These are phyloP conservation scores for Apiospora saccharicola DNA, from an alignment of 2,329 filamentous ascomycete species.

Conservation along the genomic window DNA sequence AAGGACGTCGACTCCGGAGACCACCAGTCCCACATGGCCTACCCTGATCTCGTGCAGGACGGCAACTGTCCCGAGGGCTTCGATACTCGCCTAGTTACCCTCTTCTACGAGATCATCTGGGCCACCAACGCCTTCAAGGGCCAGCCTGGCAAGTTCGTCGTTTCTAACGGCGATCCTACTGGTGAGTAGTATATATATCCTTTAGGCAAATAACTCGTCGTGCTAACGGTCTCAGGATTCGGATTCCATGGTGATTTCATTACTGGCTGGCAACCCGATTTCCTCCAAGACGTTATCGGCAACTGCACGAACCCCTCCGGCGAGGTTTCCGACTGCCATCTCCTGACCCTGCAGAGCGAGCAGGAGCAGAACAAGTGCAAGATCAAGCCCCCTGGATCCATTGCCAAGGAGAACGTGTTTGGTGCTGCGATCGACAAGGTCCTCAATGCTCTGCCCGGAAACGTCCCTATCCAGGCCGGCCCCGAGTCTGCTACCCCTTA, in stretches of 20 bases:
- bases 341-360: constrained; percentile 74
- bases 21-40: constrained; percentile 75
- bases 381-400: constrained; percentile 62
- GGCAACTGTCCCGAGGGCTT: constrained; percentile 78
- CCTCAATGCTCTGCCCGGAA: constrained; percentile 70
- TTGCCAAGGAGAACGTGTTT: constrained; percentile 66
- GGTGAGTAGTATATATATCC: constrained; percentile 53
- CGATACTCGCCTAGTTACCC: constrained; percentile 71
- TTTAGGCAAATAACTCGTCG: not conserved
- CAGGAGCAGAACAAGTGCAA: constrained; percentile 64
- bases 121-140: constrained; percentile 71
- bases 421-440: constrained; percentile 48
- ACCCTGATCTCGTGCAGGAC: constrained; percentile 77
- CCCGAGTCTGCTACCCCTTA: constrained; percentile 37
- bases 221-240: constrained; percentile 57
- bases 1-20: constrained; percentile 62
- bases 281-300: constrained; percentile 76
- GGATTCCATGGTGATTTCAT: constrained; percentile 85
- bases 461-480: constrained; percentile 53
- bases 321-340: constrained; percentile 72
- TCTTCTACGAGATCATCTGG: constrained; percentile 90
- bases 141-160: constrained; percentile 72
- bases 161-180: constrained; percentile 80
- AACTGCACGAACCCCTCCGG: constrained; percentile 78
- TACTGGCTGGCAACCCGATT: constrained; percentile 74